Evolutionary conservation across 2,329 filamentous ascomycete species (phyloP).

Genomic region (Beauveria sp.): DNA sequence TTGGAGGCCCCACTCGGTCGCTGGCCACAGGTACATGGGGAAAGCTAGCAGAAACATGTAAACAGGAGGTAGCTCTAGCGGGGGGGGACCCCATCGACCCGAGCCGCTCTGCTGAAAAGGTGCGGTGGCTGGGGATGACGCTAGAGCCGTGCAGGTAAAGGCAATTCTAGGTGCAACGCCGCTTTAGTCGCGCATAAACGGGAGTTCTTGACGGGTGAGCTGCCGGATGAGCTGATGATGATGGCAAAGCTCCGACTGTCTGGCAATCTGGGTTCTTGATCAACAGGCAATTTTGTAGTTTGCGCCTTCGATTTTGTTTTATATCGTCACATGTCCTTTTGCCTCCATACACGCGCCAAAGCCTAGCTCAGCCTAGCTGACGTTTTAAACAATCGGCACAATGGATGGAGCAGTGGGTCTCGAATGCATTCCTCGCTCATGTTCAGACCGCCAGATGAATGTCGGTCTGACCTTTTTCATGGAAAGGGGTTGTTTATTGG

Average conservation of each 20-base stretch:
- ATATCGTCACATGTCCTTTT: too few species aligned
- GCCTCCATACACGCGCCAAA: too few species aligned
- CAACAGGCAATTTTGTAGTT: too few species aligned
- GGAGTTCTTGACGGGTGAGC: background rate
- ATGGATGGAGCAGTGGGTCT: slow-evolving; percentile 29
- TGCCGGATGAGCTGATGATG: background rate
- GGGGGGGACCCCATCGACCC: slow-evolving; percentile 10
- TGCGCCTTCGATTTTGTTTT: too few species aligned
- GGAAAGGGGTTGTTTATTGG: background rate
- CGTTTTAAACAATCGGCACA: slow-evolving; percentile 8
- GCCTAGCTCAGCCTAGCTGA: background rate
- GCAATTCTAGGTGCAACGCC: slow-evolving; percentile 5
- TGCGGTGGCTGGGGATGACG: slow-evolving; percentile 13
- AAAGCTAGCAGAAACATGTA: too few species aligned
- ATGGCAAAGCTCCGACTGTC: background rate
- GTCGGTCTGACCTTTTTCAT: background rate
- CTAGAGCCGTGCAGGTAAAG: slow-evolving; percentile 2
- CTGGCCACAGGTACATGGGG: too few species aligned
- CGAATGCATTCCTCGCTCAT: slow-evolving; percentile 23
- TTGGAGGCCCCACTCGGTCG: background rate
- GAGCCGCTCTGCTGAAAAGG: slow-evolving; percentile 12
- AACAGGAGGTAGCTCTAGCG: background rate
- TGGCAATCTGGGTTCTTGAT: too few species aligned
- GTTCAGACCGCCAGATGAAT: slow-evolving; percentile 7
- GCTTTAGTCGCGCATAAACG: background rate